Evolutionary conservation across 2,329 filamentous ascomycete genomes (phyloP), one percentile per base, ranked within the genome.

Genomic region (Colletotrichum musicola): DNA sequence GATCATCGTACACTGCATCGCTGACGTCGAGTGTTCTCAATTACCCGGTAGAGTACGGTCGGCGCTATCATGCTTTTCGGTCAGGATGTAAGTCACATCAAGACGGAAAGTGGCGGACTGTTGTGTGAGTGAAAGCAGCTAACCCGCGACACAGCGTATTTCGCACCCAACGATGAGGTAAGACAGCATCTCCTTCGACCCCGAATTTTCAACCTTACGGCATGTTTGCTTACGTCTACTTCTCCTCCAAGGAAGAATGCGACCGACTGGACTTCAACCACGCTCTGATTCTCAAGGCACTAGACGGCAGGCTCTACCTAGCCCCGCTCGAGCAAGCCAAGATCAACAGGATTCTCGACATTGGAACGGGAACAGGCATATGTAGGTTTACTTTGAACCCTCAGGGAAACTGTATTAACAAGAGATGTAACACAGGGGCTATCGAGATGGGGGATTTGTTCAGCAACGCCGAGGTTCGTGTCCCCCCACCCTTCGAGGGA

Each of bases 311-410:
- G 20, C 64, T 68, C n/a, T 68, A 63, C 27, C 14, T 63, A 7
- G 68, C 68, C 5, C 68, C 68, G 27, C 2, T 70, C 10, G 54
- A 68, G 7, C 22, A 42, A 30, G 35, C 38, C 1, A 70, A 64
- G 25, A 22, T 57, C 2, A 54, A 70, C 16, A 80, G 80, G n/a
- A 84, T 89, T 18, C 79, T 90, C 14, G 87, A 90, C 72, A 79
- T 90, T 12, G 87, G 88, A 54, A 89, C 86, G 6, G 89, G 89
- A 16, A 89, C 87, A 0, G 89, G 89, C 4, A 88, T 89, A 68
- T 91, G 89, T 74, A 66, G 27, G 63, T 44, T 18, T 6, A 20
- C n/a, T n/a, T 1, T 35, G 30, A 35, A 10, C 5, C 4, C 18
- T 61, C 12, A 20, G n/a, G 4, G 27, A 1, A 25, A 3, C 16